Evolutionary conservation across 768 basidiomycete species (phyloP).

Genomic region (Suillus fuscotomentosus): DNA sequence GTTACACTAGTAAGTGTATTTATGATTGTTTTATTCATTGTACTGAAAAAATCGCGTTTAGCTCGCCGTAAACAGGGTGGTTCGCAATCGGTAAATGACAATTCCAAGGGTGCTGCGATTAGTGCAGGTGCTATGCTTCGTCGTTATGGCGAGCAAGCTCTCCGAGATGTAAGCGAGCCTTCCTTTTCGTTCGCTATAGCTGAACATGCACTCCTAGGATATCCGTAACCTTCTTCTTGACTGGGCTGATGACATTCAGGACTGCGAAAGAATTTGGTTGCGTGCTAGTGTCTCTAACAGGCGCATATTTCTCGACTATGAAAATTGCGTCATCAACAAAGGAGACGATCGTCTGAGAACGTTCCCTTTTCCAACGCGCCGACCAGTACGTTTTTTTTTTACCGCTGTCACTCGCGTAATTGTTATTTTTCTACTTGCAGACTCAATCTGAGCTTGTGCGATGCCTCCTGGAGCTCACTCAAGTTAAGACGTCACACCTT

Average conservation of each 20-base stretch:
- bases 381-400: constrained; percentile 67
- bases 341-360: constrained; percentile 81
- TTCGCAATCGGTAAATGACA: constrained; percentile 88
- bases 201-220: constrained; percentile 50
- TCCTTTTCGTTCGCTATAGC: background rate
- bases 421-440: constrained; percentile 34
- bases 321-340: constrained; percentile 72
- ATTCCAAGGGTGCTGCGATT: constrained; percentile 87
- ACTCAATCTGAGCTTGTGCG: constrained; percentile 89
- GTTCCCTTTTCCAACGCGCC: constrained; percentile 94
- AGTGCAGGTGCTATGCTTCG: constrained; percentile 93
- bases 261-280: constrained; percentile 91
- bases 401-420: background rate
- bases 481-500: constrained; percentile 81
- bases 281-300: constrained; percentile 86
- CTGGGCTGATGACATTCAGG: constrained; percentile 84
- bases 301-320: constrained; percentile 88
- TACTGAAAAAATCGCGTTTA: constrained; percentile 31
- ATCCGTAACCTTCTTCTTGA: constrained; percentile 80
- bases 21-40: background rate
- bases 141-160: constrained; percentile 91
- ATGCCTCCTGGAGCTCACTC: constrained; percentile 82
- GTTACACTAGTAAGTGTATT: constrained; percentile 87
- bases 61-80: constrained; percentile 98
- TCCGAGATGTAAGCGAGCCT: constrained; percentile 69